Percentiles rank a stretch among this genome's conserved stretches.
Evolutionary conservation across 768 basidiomycete species (phyloP).

Genomic region (Tremella fuciformis): DNA sequence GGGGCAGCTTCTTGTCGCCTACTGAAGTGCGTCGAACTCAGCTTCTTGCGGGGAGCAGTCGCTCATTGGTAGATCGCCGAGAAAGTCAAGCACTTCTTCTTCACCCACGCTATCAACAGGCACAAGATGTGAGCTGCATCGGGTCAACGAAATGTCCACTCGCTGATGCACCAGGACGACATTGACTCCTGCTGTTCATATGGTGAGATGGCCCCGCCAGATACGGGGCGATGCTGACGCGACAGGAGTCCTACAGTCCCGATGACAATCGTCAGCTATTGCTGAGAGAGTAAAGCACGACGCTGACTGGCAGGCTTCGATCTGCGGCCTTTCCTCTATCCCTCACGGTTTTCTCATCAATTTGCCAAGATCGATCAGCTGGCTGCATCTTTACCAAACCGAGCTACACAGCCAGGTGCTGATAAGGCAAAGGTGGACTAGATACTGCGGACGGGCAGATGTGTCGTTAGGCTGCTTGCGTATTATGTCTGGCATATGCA

Average conservation of each 20-base stretch:
- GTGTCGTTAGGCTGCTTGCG: no score
- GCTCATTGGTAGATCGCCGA: conserved; percentile 69
- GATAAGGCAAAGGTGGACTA: conserved; percentile 52
- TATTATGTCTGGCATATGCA: no score
- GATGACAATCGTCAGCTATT: conserved; percentile 80
- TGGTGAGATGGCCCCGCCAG: conserved; percentile 37
- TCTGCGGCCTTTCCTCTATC: conserved; percentile 92
- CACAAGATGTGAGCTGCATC: conserved; percentile 91
- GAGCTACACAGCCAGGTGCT: conserved; percentile 38
- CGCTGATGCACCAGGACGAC: conserved; percentile 38
- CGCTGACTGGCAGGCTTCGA: conserved; percentile 70
- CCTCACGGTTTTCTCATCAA: conserved; percentile 92
- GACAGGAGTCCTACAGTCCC: conserved; percentile 88
- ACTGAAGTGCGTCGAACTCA: conserved; percentile 60
- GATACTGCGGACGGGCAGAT: no score
- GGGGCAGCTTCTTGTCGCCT: conserved; percentile 83
- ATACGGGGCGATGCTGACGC: conserved; percentile 11
- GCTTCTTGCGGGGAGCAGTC: no score
- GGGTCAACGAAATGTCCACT: no score
- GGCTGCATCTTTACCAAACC: conserved; percentile 65
- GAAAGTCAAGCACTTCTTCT: conserved; percentile 96
- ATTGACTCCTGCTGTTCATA: conserved; percentile 41
- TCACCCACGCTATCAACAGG: conserved; percentile 90
- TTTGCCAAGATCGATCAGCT: conserved; percentile 91
- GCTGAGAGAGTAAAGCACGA: no score